Percentiles rank a stretch among this genome's conserved stretches.
phyloP scores from a whole-genome alignment of 176 grass and related monocot species.

The Stipa capillata region DNA sequence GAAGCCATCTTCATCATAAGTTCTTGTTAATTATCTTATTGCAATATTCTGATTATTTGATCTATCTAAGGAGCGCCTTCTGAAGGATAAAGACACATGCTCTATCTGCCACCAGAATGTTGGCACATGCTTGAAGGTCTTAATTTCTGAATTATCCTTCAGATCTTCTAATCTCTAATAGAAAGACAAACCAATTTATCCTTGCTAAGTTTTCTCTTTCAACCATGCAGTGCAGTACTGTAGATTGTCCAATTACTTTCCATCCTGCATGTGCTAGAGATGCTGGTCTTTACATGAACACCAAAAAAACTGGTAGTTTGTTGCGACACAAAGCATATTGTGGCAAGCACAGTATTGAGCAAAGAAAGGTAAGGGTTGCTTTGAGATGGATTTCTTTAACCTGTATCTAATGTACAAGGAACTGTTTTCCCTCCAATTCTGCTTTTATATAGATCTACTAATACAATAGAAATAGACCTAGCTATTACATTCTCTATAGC shows the following conservation, averaged over 20 bases:
- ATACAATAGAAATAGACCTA: not conserved
- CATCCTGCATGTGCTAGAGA: constrained; percentile 83
- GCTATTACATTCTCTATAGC: not conserved
- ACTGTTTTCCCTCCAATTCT: not conserved
- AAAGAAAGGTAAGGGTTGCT: constrained; percentile 53
- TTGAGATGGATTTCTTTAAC: not conserved
- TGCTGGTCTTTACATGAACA: constrained; percentile 88
- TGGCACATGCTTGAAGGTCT: constrained; percentile 90
- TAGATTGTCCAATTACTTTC: constrained; percentile 61
- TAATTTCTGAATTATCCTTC: constrained; percentile 1
- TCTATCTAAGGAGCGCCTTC: constrained; percentile 57
- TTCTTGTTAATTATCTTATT: constrained; percentile 1
- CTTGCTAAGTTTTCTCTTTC: constrained; percentile 22
- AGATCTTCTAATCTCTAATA: not conserved
- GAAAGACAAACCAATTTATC: not conserved
- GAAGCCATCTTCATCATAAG: not conserved
- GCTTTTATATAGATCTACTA: not conserved
- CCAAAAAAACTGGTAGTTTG: constrained; percentile 38
- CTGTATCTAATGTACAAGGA: not conserved
- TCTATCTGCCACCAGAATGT: constrained; percentile 50
- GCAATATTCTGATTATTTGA: constrained; percentile 21
- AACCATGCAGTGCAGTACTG: constrained; percentile 76
- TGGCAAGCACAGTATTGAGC: constrained; percentile 60
- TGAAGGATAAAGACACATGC: constrained; percentile 56
- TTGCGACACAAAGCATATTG: constrained; percentile 82